Percentiles rank a stretch among this genome's conserved stretches.
Evolutionary conservation across 2,329 filamentous ascomycete genomes (phyloP).

Genomic region (Penicillium frequentans): DNA sequence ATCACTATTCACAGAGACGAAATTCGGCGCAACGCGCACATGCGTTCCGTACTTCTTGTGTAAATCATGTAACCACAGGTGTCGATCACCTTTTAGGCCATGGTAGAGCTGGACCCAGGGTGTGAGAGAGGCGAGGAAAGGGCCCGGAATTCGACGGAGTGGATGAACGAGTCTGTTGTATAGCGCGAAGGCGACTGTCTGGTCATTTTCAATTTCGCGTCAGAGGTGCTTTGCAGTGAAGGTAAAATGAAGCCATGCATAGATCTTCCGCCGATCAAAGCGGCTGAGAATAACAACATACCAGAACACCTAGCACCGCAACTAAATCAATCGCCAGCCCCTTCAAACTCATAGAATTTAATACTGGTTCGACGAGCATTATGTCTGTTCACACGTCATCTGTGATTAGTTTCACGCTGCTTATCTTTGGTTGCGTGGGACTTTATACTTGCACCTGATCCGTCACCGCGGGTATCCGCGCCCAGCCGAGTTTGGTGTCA

Average conservation of each 20-base stretch:
- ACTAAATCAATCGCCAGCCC: constrained; percentile 14
- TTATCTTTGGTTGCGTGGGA: constrained; percentile 2
- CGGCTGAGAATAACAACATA: constrained; percentile 9
- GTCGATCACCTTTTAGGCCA: constrained; percentile 71
- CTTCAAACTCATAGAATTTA: constrained; percentile 19
- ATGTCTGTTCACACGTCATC: constrained; percentile 6
- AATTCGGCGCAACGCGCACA: constrained; percentile 78
- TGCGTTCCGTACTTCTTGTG: constrained; percentile 68
- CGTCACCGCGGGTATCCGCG: constrained; percentile 23
- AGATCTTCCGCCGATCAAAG: not conserved
- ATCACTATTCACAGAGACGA: constrained; percentile 73
- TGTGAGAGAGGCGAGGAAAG: constrained; percentile 31
- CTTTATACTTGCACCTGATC: constrained; percentile 18
- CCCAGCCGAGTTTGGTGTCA: constrained; percentile 18
- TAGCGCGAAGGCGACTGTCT: constrained; percentile 30
- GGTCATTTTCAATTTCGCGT: not conserved
- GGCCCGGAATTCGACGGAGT: constrained; percentile 32
- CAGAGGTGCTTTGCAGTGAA: not conserved
- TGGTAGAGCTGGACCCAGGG: constrained; percentile 67
- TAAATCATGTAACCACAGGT: constrained; percentile 69
- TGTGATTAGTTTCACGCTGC: not conserved
- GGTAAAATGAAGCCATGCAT: not conserved
- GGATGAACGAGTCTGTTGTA: constrained; percentile 41
- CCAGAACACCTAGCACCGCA: constrained; percentile 18
- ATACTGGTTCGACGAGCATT: constrained; percentile 25